A percentile compares a stretch with the other conserved stretches of the same genome.
Evolutionary conservation across 306 rosid species (phyloP).

Genomic region (Vigna trinervia): DNA sequence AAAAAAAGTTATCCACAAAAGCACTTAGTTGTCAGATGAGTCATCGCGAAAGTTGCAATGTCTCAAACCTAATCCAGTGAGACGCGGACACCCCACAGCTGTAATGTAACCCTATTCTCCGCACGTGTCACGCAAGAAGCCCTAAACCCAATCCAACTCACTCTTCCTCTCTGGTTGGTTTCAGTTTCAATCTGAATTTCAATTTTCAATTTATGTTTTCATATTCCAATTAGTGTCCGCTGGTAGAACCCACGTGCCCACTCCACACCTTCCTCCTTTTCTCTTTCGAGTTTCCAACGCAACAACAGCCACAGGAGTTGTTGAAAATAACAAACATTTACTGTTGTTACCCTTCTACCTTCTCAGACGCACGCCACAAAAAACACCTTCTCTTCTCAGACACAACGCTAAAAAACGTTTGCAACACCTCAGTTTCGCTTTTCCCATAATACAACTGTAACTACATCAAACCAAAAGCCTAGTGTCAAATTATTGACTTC

Average conservation of each 20-base stretch:
- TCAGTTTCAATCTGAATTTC: too few relatives aligned
- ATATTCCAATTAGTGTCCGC: conserved; percentile 9
- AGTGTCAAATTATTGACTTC: not conserved
- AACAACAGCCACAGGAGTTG: not conserved
- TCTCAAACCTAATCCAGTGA: conserved; percentile 64
- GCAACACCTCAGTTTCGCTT: too few relatives aligned
- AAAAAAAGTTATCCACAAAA: conserved; percentile 52
- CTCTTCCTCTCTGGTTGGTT: conserved; percentile 8
- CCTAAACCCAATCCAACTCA: conserved; percentile 50
- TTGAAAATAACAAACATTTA: conserved; percentile 7
- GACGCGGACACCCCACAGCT: conserved; percentile 69
- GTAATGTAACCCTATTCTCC: conserved; percentile 58
- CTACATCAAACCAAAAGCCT: conserved; percentile 14
- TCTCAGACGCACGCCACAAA: not conserved
- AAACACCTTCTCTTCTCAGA: not conserved
- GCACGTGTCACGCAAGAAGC: conserved; percentile 65
- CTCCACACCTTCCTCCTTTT: not conserved
- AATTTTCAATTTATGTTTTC: not conserved
- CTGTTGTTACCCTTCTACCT: conserved; percentile 4
- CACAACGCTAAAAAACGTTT: not conserved
- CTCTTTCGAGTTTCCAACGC: not conserved
- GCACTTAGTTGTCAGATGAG: conserved; percentile 65
- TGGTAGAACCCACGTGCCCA: not conserved
- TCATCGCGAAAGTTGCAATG: conserved; percentile 56
- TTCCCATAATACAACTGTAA: not conserved